These are phyloP conservation scores for Saccharomyces hybrid DNA, from an alignment of 1,139 yeast genomes.

Conservation along the genomic window DNA sequence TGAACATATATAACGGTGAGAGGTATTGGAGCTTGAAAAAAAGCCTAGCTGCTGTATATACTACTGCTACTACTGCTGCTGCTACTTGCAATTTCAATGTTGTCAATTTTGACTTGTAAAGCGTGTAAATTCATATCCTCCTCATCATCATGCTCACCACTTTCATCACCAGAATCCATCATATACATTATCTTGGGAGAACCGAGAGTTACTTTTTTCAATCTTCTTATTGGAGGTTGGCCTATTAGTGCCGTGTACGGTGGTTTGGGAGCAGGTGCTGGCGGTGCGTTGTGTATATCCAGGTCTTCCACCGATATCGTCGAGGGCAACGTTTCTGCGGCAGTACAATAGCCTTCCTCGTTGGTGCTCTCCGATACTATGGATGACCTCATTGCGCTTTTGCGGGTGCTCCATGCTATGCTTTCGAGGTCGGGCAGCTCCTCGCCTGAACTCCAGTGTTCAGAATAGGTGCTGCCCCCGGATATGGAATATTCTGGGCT, in stretches of 20 bases:
- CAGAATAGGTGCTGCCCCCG: conserved; percentile 15
- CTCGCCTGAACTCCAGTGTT: conserved; percentile 22
- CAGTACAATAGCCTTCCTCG: conserved; percentile 13
- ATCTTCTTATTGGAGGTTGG: not conserved
- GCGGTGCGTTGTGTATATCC: conserved; percentile 2
- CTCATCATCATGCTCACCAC: conserved; percentile 2
- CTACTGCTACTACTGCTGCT: conserved; percentile 8
- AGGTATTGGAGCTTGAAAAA: not conserved
- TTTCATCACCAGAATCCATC: conserved; percentile 5
- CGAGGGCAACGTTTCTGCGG: conserved; percentile 12
- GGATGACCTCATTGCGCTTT: not conserved
- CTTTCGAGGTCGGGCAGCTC: conserved; percentile 16
- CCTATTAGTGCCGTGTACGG: not conserved
- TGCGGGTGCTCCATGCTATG: conserved; percentile 4
- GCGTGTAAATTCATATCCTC: conserved; percentile 6
- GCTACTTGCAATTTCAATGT: conserved; percentile 8
- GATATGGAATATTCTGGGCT: conserved; percentile 19
- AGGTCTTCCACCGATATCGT: conserved; percentile 8
- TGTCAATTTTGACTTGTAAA: conserved; percentile 14
- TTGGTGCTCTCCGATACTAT: not conserved
- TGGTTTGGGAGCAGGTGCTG: not conserved
- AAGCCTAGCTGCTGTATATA: conserved; percentile 1
- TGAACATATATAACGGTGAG: too few species aligned
- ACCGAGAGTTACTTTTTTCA: conserved; percentile 3
- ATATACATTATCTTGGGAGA: conserved; percentile 6